Evolutionary conservation across 2,329 filamentous ascomycete genomes (phyloP).

Genomic region (Mycogone perniciosa): DNA sequence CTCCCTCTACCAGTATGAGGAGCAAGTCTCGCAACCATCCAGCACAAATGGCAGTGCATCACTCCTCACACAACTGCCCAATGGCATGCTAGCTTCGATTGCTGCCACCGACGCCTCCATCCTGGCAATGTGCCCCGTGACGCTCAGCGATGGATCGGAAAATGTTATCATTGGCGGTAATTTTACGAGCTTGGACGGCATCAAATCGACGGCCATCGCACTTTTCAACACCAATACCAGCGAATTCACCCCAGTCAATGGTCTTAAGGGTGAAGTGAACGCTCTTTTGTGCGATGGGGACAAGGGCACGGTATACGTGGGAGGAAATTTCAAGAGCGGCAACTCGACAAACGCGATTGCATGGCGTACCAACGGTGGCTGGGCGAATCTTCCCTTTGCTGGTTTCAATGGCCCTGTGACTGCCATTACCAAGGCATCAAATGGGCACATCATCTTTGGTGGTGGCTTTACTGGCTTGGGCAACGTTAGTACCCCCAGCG

Average conservation of each 20-base stretch:
- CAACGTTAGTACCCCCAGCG: constrained; percentile 63
- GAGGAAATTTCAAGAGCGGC: constrained; percentile 71
- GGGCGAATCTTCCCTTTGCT: constrained; percentile 78
- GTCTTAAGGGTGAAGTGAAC: constrained; percentile 75
- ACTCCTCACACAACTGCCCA: constrained; percentile 74
- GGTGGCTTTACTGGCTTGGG: constrained; percentile 84
- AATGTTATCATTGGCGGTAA: constrained; percentile 86
- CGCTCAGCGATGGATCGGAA: constrained; percentile 58
- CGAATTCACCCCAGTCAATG: constrained; percentile 66
- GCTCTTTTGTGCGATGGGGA: constrained; percentile 75
- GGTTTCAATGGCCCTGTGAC: constrained; percentile 92
- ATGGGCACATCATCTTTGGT: constrained; percentile 86
- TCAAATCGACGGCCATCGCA: constrained; percentile 71
- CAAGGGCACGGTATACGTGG: constrained; percentile 78
- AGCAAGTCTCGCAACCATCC: constrained; percentile 64
- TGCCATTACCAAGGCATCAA: constrained; percentile 72
- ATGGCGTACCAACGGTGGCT: constrained; percentile 63
- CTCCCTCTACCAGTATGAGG: constrained; percentile 79
- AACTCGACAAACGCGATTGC: constrained; percentile 88
- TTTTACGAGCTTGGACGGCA: constrained; percentile 81
- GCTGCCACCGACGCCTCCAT: constrained; percentile 78
- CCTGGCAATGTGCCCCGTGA: constrained; percentile 78
- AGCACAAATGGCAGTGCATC: constrained; percentile 73
- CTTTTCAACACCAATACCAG: constrained; percentile 70
- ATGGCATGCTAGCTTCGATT: constrained; percentile 72